A percentile compares a stretch with the other conserved stretches of the same genome.
These are phyloP conservation scores for Lichenothelia convexa DNA, from an alignment of 495 filamentous ascomycete genomes.

Conservation along the genomic window DNA sequence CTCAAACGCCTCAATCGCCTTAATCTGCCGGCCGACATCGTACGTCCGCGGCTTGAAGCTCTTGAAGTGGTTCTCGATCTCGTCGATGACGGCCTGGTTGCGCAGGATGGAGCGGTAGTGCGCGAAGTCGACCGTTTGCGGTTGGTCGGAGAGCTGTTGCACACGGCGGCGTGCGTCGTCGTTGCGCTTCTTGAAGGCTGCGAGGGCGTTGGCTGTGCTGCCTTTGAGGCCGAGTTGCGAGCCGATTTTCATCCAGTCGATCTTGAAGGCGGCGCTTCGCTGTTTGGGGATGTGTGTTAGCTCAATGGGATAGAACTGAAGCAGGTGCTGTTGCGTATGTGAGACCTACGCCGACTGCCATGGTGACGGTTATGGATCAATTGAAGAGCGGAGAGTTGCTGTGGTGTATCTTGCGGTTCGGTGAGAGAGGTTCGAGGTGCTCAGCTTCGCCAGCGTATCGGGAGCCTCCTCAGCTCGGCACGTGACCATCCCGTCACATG, in stretches of 20 bases:
- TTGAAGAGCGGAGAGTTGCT: slow-evolving; percentile 28
- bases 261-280: slow-evolving; percentile 96
- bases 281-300: slow-evolving; percentile 26
- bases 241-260: slow-evolving; percentile 92
- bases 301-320: neutral
- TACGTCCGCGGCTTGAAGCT: slow-evolving; percentile 79
- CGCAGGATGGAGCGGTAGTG: slow-evolving; percentile 83
- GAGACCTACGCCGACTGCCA: slow-evolving; percentile 73
- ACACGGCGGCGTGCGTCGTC: slow-evolving; percentile 94
- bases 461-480: no score
- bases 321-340: neutral
- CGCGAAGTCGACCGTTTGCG: slow-evolving; percentile 75
- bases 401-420: no score
- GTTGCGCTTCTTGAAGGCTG: slow-evolving; percentile 98
- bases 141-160: slow-evolving; percentile 52
- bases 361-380: slow-evolving; percentile 37
- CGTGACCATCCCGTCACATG: no score
- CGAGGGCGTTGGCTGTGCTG: slow-evolving; percentile 73
- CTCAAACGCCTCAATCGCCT: slow-evolving; percentile 96
- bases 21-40: slow-evolving; percentile 79
- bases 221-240: slow-evolving; percentile 88
- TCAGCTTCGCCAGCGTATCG: no score
- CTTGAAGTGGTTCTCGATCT: slow-evolving; percentile 88
- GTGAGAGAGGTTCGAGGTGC: slow-evolving; percentile 21
- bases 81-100: slow-evolving; percentile 83